Evolutionary conservation across 2,329 filamentous ascomycete species (phyloP), one percentile per base, ranked within the genome.

Genomic region (Juglanconis juglandina): DNA sequence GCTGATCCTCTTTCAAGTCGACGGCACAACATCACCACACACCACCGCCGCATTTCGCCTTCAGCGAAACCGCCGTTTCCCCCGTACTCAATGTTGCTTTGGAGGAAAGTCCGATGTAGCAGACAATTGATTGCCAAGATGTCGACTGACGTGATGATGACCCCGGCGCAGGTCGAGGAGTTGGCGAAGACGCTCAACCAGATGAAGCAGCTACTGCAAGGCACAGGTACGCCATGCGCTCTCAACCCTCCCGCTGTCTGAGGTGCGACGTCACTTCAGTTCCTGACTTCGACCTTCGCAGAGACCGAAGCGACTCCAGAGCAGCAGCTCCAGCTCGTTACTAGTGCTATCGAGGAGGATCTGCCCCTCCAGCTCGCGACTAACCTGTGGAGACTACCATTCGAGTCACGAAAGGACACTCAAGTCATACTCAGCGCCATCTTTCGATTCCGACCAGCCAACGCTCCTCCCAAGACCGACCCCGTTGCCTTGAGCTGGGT

Each of bases 391-490:
- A 86, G 88, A 55, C 84, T 99, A 4, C 92, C 94, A 0, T 99
- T 99, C 79, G 95, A 99, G 78, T 91, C 93, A 42, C 88, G 94
- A 70, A 98, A 97, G 79, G 94, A 97, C 71, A 91, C 91, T 11
- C 94, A 97, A 73, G 91, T 95, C 64, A 95, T 97, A 72, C 95
- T 98, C 77, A 96, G 92, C 46, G 95, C 94, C 73, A 90, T 96
- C 67, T 92, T 97, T 72, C 91, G 93, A 66, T 97, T 95, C 80
- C 90, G 91, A 65, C 89, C 89, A 5, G 80, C 86, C 47, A 85
- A 83, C 48, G 84, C 83, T 2, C 86, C 87, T 24, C 81, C 84
- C 11, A 86, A 87, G 69, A 84, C 82, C 66, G 91, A 96, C 64
- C 92, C 92, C 0, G 86, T 93, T 54, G 92, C 95, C 33, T 82